These are phyloP conservation scores for Cutaneotrichosporon cavernicola DNA, from an alignment of 1,284 basidiomycete genomes.

Conservation along the genomic window DNA sequence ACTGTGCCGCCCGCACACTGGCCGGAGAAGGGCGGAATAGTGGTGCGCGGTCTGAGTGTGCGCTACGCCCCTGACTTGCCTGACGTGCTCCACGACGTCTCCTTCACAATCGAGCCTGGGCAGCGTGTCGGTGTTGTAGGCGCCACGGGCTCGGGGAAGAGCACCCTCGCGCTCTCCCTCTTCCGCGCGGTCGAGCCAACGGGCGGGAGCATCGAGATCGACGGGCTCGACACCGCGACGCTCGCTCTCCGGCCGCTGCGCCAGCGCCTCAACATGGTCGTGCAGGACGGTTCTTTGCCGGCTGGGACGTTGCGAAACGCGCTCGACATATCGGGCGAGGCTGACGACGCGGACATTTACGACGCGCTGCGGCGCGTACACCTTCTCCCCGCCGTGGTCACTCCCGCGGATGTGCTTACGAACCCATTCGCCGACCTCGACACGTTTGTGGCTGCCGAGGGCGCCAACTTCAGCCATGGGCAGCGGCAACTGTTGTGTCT, in stretches of 20 bases:
- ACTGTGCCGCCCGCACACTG: slow-evolving; percentile 58
- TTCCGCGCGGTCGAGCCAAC: slow-evolving; percentile 70
- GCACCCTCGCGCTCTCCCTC: slow-evolving; percentile 66
- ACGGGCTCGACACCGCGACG: slow-evolving; percentile 63
- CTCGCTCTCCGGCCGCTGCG: slow-evolving; percentile 64
- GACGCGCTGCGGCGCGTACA: slow-evolving; percentile 62
- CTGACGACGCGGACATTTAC: slow-evolving; percentile 59
- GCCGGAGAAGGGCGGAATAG: slow-evolving; percentile 65
- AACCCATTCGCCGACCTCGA: slow-evolving; percentile 59
- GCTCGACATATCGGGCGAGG: slow-evolving; percentile 55
- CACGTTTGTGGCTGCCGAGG: slow-evolving; percentile 52
- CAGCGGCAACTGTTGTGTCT: slow-evolving; percentile 75
- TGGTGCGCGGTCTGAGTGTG: slow-evolving; percentile 64
- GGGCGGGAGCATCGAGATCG: slow-evolving; percentile 67
- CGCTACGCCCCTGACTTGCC: slow-evolving; percentile 71
- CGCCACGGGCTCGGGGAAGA: slow-evolving; percentile 66
- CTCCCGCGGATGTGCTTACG: slow-evolving; percentile 56
- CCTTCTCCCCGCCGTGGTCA: slow-evolving; percentile 50
- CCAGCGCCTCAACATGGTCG: slow-evolving; percentile 61
- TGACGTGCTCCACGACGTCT: slow-evolving; percentile 67
- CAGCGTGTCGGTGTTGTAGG: slow-evolving; percentile 79
- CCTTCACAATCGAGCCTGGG: slow-evolving; percentile 64
- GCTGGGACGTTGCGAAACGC: slow-evolving; percentile 66
- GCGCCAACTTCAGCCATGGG: slow-evolving; percentile 71
- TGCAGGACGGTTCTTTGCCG: slow-evolving; percentile 47